Base-by-base conservation (phyloP, 257 asterid species). In the Solanum chiquidenum region DNA sequence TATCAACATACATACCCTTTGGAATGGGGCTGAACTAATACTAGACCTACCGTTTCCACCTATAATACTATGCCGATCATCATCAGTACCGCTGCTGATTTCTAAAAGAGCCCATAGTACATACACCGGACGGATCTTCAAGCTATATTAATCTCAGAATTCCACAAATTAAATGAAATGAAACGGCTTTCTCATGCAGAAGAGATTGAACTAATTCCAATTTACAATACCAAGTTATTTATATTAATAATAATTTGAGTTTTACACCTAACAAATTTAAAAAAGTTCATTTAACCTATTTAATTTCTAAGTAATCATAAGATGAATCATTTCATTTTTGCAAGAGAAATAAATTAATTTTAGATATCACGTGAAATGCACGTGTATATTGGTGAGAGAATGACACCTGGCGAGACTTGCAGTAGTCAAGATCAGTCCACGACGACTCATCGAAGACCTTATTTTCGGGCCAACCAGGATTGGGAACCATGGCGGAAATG, bases 391-490 rank as follows among this genome's bases (percentile, higher is more conserved):
- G 20, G 29, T 80, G 14, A 60, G 38, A 84, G 84, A 83, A 85
- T 52, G 74, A 52, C 35, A 96, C 99, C 97, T 96, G 94, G 34
- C 95, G 94, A 4, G 94, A 90, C 35, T 27, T 88, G 98, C 98
- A 96, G 83, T 92, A 96, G 40, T 95, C 96, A 60, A 94, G 93
- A 89, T 95, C 97, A 52, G 98, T 95, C 99, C 98, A 96, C 23
- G 93, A 96, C 18, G 91, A 68, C 93, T 96, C 99, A 80, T 95
- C 98, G 52, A 95, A 88, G 35, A 94, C 95, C 92, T 87, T 89
- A 66, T 90, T 93, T 12, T 9, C 9, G 13, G 90, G 88, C 99
- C 99, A 96, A 13, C 90, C 72, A 3, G 98, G 97, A 82, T 94
- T 95, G 4, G 99, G 99, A 84, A 95, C 98, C 88, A 96, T 91